These are phyloP conservation scores for Pichia cabralensis DNA, from an alignment of 805 yeast genomes.

Conservation along the genomic window DNA sequence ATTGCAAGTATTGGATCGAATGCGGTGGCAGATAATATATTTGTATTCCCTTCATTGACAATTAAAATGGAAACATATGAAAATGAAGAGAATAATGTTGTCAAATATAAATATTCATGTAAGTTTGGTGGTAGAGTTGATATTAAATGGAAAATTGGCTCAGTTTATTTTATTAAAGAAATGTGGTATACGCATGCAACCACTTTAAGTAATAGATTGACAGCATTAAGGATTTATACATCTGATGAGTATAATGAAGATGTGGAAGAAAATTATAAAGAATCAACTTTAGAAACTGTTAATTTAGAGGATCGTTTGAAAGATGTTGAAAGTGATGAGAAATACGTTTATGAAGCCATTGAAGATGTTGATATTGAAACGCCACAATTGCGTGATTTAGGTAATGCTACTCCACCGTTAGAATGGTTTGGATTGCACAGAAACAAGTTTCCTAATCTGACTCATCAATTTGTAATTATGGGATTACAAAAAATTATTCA, in stretches of 20 bases:
- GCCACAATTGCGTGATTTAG: conserved; percentile 83
- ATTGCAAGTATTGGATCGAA: conserved; percentile 37
- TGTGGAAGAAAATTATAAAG: conserved; percentile 25
- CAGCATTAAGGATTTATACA: conserved; percentile 26
- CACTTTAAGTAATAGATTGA: conserved; percentile 55
- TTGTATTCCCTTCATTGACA: conserved; percentile 66
- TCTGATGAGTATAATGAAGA: conserved; percentile 26
- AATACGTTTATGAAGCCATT: conserved; percentile 50
- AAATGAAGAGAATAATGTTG: conserved; percentile 34
- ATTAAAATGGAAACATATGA: conserved; percentile 74
- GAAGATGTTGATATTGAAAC: conserved; percentile 77
- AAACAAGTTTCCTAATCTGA: conserved; percentile 71
- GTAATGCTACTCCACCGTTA: conserved; percentile 95
- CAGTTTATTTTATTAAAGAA: conserved; percentile 80
- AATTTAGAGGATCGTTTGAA: conserved; percentile 33
- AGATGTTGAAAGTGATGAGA: conserved; percentile 36
- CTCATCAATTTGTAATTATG: conserved; percentile 72
- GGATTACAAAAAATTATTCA: conserved; percentile 65
- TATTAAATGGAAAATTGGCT: conserved; percentile 88
- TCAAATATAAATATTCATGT: conserved; percentile 62
- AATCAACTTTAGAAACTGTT: conserved; percentile 24
- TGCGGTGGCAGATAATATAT: conserved; percentile 72
- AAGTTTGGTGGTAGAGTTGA: conserved; percentile 85
- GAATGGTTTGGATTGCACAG: conserved; percentile 98
- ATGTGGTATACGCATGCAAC: conserved; percentile 84